Evolutionary conservation across 306 rosid species (phyloP).

Genomic region (Adenanthera pavonina): DNA sequence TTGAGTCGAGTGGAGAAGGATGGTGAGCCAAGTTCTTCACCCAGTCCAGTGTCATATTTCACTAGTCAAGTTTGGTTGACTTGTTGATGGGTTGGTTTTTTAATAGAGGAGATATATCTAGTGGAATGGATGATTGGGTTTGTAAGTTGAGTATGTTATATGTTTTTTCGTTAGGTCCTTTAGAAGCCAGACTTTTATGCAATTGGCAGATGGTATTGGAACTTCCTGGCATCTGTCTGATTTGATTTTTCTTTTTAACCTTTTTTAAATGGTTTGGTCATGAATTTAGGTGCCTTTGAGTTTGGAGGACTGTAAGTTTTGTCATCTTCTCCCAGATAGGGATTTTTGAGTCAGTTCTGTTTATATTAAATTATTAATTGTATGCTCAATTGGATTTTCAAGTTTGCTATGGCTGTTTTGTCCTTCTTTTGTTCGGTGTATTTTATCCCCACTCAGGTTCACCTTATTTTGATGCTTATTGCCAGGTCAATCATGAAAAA

Average conservation of each 20-base stretch:
- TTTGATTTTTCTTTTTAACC: constrained; percentile 40
- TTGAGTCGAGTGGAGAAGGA: constrained; percentile 36
- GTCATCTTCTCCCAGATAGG: constrained; percentile 41
- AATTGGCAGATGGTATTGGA: constrained; percentile 48
- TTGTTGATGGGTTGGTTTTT: constrained; percentile 51
- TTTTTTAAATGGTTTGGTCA: constrained; percentile 46
- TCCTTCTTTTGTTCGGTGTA: not conserved
- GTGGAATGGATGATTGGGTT: constrained; percentile 55
- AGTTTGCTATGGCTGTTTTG: constrained; percentile 36
- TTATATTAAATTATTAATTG: constrained; percentile 40
- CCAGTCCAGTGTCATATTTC: constrained; percentile 49
- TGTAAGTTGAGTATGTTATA: constrained; percentile 51
- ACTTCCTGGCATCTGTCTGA: constrained; percentile 51
- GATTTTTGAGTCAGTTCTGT: constrained; percentile 60
- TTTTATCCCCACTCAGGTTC: not conserved
- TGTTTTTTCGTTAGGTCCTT: constrained; percentile 43
- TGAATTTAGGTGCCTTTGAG: constrained; percentile 52
- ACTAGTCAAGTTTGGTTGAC: constrained; percentile 55
- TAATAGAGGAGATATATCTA: constrained; percentile 47
- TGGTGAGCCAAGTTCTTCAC: constrained; percentile 42
- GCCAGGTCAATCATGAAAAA: not conserved
- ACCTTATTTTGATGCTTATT: not conserved
- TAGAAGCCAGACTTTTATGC: constrained; percentile 59
- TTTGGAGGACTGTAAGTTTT: constrained; percentile 45
- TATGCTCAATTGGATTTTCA: constrained; percentile 44